These are phyloP conservation scores for Aspergillus sp. DNA, from an alignment of 2,329 filamentous ascomycete species.

Conservation along the genomic window DNA sequence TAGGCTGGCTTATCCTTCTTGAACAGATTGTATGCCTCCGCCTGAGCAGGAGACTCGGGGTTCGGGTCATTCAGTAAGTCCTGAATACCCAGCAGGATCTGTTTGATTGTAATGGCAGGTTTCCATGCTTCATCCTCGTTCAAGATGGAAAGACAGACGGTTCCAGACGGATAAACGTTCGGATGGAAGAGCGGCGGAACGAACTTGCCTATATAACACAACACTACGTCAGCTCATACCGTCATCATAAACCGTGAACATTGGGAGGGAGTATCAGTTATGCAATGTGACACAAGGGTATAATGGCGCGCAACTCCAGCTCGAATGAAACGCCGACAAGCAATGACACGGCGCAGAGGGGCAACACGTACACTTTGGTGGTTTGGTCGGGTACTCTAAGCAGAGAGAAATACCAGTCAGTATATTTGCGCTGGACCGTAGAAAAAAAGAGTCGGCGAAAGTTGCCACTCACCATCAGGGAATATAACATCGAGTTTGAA, in stretches of 20 bases:
- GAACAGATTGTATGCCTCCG: constrained; percentile 94
- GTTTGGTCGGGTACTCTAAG: constrained; percentile 95
- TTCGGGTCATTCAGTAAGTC: constrained; percentile 95
- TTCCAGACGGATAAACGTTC: constrained; percentile 97
- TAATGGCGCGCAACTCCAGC: neutral
- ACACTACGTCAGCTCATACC: neutral
- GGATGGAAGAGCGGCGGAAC: constrained; percentile 94
- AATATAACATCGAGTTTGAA: constrained; percentile 94
- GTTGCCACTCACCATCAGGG: constrained; percentile 71
- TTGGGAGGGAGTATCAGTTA: neutral
- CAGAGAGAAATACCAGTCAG: constrained; percentile 15
- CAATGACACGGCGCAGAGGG: neutral
- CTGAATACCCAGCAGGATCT: constrained; percentile 94
- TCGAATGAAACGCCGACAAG: neutral
- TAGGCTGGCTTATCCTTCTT: constrained; percentile 88
- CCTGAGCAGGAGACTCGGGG: constrained; percentile 92
- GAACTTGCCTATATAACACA: constrained; percentile 74
- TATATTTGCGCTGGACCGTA: neutral
- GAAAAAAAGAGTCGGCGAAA: neutral
- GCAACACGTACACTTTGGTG: constrained; percentile 80
- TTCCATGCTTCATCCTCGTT: constrained; percentile 99
- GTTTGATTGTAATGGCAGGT: constrained; percentile 96
- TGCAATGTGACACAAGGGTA: neutral
- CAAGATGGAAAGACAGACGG: constrained; percentile 92
- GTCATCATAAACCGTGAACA: neutral